Evolutionary conservation across 2,329 filamentous ascomycete genomes (phyloP), one percentile per base, ranked within the genome.

Genomic region (Sporothrix dimorphospora): DNA sequence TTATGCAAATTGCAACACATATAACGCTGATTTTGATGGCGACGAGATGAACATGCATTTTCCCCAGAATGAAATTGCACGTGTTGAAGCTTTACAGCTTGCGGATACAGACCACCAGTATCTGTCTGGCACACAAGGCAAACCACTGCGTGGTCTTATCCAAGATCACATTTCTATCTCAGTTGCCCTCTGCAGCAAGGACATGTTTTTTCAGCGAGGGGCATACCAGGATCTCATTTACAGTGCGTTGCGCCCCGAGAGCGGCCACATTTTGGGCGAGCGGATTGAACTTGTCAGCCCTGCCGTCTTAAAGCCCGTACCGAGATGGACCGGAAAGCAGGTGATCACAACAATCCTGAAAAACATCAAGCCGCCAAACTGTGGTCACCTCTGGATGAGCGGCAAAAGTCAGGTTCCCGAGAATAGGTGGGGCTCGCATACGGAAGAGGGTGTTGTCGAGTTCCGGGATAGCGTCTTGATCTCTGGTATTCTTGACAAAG

Each of bases 1-100:
- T 84, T 99, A 99, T 82, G 95, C 96, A 78, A 99, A 99, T 81
- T 98, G 96, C 81, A 99, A 99, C 79, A 98, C 96, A 0, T 99
- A 99, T 86, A 99, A 99, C 78, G 96, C 96, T 42, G 96, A 99
- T 86, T 99, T 99, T 79, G 97, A 99, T 79, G 96, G 96, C 81
- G 96, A 99, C 80, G 96, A 99, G 82, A 99, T 99, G 96, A 99
- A 99, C 81, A 97, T 99, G 94, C 96, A 99, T 82, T 98, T 99
- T 79, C 96, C 96, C 1, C 96, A 99, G 78, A 98, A 97, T 77
- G 97, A 98, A 80, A 86, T 98, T 75, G 96, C 96, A 19, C 88
- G 96, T 76, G 93, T 95, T 1, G 96, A 99, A 83, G 96, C 96
- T 1, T 87, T 97, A 76, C 93, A 94, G 76, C 91, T 99, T 77